Evolutionary conservation across 352 stramenopile species (phyloP), one percentile per base, ranked within the genome.

Genomic region (Phytophthora foliorum): DNA sequence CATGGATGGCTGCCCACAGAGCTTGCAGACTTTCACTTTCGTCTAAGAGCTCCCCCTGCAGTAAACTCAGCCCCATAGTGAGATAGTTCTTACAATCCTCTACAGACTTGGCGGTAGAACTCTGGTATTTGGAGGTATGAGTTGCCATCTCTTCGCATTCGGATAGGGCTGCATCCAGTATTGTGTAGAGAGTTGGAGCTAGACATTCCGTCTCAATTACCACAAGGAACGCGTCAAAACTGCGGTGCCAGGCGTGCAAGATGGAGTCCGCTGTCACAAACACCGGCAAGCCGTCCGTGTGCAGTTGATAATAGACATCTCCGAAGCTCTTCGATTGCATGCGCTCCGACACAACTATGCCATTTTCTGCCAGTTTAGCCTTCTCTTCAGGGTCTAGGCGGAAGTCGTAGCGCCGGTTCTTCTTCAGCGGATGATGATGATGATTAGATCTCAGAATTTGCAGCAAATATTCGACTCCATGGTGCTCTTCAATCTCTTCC

Each of bases 241-340:
- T 77, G 38, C 69, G 64, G 38, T 75, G 73, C 64, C 69, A 81
- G 6, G 69, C 72, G 50, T 80, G 72, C 17, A 80, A 61, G 27
- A 75, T 67, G 38, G 73, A 75, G 44, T 78, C 73, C 13, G 69
- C 52, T 10, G 68, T 81, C 42, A 78, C 59, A 31, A 72, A 81
- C 24, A 78, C 59, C 13, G 69, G 73, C 42, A 81, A 57, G 16
- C 78, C 63, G 22, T 81, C 64, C 11, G 63, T 50, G 36, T 78
- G 76, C 3, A 81, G 41, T 2, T 42, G 39, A 36, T 78, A 77
- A 32, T 81, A 76, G 21, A 70, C 57, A 36, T 71, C 48, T 3
- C 50, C 69, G 50, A 81, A 78, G 19, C 59, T 74, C 31, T 67
- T 21, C 7, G 25, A 31, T 5, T 50, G 16, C 11, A 76, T 48